Evolutionary conservation across 495 filamentous ascomycete species (phyloP), one percentile per base, ranked within the genome.

Genomic region (Ramalina peruviana): DNA sequence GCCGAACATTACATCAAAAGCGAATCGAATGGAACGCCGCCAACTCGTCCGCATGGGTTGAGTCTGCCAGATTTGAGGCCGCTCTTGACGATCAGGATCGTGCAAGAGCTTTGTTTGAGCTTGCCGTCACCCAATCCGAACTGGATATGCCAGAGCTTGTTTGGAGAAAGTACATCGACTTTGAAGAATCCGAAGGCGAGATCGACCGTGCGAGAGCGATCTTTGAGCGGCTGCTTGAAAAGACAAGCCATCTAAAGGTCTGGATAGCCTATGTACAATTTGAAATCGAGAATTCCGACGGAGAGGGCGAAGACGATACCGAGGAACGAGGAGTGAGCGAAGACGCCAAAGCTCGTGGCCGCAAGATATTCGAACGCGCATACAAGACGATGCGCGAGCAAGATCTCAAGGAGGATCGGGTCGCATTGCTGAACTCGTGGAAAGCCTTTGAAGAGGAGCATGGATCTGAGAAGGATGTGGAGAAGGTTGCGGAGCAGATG

Each of bases 151-250:
- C 92, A 4, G 92, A 98, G 67, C 67, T 95, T 50, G 67, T 98
- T 11, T 98, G 92, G 92, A 95, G 94, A 66, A 78, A 85, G 2
- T 98, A 94, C 62, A 96, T 98, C 59, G 89, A 97, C 66, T 98
- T 97, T 59, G 93, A 97, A 65, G 90, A 94, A 60, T 84, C 93
- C 53, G 83, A 89, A 62, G 83, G 81, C 48, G 87, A 96, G 64
- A 94, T 86, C 65, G 88, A 86, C 27, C 72, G 78, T 30, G 82
- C 87, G 2, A 73, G 92, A 41, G 62, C 69, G n/a, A 68, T 98
- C 45, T 98, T 97, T 67, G 92, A 97, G 68, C 78, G 92, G 21
- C 72, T 98, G 20, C 73, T 98, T 36, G 69, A 86, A 61, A 94
- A 90, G 79, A 94, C 93, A 16, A 83, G 87, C 62, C 93, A 98